These are phyloP conservation scores for Leucocoprinus birnbaumii DNA, from an alignment of 768 basidiomycete genomes.

Conservation along the genomic window DNA sequence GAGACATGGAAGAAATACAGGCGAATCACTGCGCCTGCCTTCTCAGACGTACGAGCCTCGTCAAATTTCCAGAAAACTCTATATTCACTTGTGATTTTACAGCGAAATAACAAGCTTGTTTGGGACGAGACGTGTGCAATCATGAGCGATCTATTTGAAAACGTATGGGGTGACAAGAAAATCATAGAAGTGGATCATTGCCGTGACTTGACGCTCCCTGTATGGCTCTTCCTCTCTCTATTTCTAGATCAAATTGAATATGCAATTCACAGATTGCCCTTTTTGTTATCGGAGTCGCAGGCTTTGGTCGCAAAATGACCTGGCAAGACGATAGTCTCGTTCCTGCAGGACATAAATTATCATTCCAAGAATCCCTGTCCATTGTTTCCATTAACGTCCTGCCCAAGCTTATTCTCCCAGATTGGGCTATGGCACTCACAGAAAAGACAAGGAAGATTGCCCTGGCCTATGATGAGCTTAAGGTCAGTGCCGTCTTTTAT, in stretches of 20 bases:
- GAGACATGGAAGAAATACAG: constrained; percentile 63
- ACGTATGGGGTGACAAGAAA: constrained; percentile 40
- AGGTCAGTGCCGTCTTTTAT: constrained; percentile 29
- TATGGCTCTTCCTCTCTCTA: constrained; percentile 20
- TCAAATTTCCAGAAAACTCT: neutral
- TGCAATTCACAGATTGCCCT: constrained; percentile 38
- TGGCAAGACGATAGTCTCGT: constrained; percentile 34
- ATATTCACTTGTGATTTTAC: neutral
- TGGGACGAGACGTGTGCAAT: constrained; percentile 43
- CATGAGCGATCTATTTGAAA: constrained; percentile 36
- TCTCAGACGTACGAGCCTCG: constrained; percentile 43
- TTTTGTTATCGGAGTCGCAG: constrained; percentile 41
- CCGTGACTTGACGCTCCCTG: constrained; percentile 48
- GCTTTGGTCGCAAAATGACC: constrained; percentile 44
- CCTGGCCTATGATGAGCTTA: constrained; percentile 36
- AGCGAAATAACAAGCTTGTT: constrained; percentile 43
- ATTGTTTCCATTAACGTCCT: constrained; percentile 29
- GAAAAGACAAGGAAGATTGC: constrained; percentile 25
- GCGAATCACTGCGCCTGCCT: constrained; percentile 55
- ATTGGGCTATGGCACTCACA: constrained; percentile 31
- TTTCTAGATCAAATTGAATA: neutral
- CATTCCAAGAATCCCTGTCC: constrained; percentile 42
- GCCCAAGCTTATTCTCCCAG: constrained; percentile 30
- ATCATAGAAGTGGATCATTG: constrained; percentile 38
- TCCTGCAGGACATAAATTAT: constrained; percentile 38